Percentiles rank a stretch among this genome's conserved stretches.
Conservation (phyloP, 352 stramenopile genomes). For the Peronospora destructor region DNA sequence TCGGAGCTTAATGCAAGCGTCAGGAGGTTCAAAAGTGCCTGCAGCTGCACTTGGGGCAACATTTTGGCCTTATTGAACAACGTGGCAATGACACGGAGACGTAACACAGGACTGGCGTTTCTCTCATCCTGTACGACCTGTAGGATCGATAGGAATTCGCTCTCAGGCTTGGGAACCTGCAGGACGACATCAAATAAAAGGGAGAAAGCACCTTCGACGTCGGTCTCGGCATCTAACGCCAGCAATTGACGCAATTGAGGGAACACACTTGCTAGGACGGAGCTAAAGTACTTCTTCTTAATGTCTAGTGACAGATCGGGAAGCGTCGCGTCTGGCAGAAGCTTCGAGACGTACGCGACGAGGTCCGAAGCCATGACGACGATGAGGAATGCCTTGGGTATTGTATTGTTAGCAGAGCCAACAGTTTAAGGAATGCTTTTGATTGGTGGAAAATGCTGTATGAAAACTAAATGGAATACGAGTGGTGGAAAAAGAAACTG, state of each 20-base stretch:
- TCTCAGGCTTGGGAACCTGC: slow-evolving; percentile 28
- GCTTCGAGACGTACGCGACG: slow-evolving; percentile 73
- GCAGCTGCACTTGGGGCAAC: slow-evolving; percentile 59
- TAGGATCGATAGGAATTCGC: slow-evolving; percentile 44
- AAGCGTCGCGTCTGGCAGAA: slow-evolving; percentile 39
- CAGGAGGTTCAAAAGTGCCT: slow-evolving; percentile 56
- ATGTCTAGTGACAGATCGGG: slow-evolving; percentile 50
- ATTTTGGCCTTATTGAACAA: slow-evolving; percentile 70
- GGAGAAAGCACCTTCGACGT: slow-evolving; percentile 68
- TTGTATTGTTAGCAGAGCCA: not conserved
- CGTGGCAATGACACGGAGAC: slow-evolving; percentile 58
- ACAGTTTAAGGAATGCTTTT: not conserved
- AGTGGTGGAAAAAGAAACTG: not conserved
- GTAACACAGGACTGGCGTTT: slow-evolving; percentile 57
- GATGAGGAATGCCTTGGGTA: not conserved
- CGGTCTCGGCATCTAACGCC: slow-evolving; percentile 61
- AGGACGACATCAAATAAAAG: slow-evolving; percentile 58
- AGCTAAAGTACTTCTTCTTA: slow-evolving; percentile 51
- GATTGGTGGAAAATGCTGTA: not conserved
- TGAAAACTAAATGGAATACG: not conserved
- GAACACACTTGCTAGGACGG: slow-evolving; percentile 41
- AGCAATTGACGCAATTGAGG: slow-evolving; percentile 55
- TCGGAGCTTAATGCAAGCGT: slow-evolving; percentile 47
- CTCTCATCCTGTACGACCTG: slow-evolving; percentile 34
- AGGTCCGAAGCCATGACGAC: slow-evolving; percentile 45